A percentile compares a stretch with the other conserved stretches of the same genome.
Evolutionary conservation across 2,329 filamentous ascomycete genomes (phyloP).

Genomic region (Fonsecaea erecta): DNA sequence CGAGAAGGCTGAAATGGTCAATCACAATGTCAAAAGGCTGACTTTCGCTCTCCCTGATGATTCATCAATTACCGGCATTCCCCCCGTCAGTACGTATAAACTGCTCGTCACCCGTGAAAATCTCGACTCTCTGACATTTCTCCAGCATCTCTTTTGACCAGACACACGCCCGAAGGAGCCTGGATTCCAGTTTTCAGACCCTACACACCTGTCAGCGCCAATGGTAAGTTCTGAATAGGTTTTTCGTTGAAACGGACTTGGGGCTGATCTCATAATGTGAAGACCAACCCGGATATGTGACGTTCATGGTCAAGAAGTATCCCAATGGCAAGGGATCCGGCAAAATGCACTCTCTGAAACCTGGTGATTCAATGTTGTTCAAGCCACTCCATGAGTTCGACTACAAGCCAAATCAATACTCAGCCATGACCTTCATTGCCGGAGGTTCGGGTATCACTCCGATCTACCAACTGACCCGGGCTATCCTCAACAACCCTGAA

Average conservation of each 20-base stretch:
- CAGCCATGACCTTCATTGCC: constrained; percentile 66
- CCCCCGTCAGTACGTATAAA: constrained; percentile 33
- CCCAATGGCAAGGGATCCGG: constrained; percentile 67
- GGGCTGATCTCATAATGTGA: constrained; percentile 20
- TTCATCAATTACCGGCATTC: constrained; percentile 55
- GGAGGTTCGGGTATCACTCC: constrained; percentile 76
- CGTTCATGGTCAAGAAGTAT: constrained; percentile 71
- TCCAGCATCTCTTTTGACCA: constrained; percentile 62
- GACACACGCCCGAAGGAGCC: constrained; percentile 62
- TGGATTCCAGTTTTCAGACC: constrained; percentile 66
- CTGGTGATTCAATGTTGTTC: constrained; percentile 66
- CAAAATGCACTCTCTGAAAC: constrained; percentile 68
- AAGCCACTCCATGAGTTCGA: constrained; percentile 59
- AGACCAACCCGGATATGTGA: constrained; percentile 64
- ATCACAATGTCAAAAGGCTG: constrained; percentile 63
- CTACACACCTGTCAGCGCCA: constrained; percentile 67
- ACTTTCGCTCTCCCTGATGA: constrained; percentile 60
- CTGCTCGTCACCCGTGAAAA: not conserved
- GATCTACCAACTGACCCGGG: constrained; percentile 66
- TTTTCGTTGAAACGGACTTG: constrained; percentile 4
- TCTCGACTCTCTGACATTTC: constrained; percentile 11
- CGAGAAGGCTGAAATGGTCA: constrained; percentile 58
- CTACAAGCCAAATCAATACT: constrained; percentile 57
- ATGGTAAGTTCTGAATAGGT: constrained; percentile 45
- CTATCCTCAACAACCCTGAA: constrained; percentile 64